Base-by-base conservation (phyloP, 495 filamentous ascomycete genomes). In the Cenococcum geophilum region DNA sequence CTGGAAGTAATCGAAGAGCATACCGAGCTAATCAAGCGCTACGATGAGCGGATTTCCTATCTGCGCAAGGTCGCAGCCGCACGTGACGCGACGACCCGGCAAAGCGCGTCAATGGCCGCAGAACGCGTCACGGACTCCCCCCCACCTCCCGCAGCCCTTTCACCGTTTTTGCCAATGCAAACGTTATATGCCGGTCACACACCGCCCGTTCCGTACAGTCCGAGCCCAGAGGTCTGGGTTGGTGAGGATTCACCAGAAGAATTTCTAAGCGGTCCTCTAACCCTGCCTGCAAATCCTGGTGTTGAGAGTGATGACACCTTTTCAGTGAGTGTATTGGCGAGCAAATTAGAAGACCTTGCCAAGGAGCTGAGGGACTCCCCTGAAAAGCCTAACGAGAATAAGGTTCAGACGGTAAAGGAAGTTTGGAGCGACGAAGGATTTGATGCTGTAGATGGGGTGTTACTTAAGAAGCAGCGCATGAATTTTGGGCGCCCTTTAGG, bases 311-410 rank as follows among this genome's bases (percentile, higher is more conserved):
- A 57, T 4, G 66, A 68, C 58, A 60, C 35, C 25, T 65, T 65
- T 18, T 48, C 57, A 22, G 42, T 68, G 20, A 52, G 32, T 9
- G 61, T 50, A 4, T 43, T 68, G 57, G 54, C 57, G 25, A 35
- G 56, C 0, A 68, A 74, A 9, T 59, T 78, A 14, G 68, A 75
- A 54, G 69, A 62, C 27, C 64, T 78, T 5, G 72, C 74, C 1
- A 59, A 59, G 5, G 63, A 63, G n/a, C 74, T 32, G 27, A 32
- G 6, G 6, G 27, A 2, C 27, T 32, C 27, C 27, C 27, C 6
- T 32, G 6, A 32, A 32, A 6, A 32, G 27, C 27, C 27, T 32
- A 32, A 32, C 2, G 27, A 79, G 49, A 18, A 45, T 2, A 10
- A 45, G 4, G 11, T 4, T 45, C 12, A 18, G 18, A 1, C 11